Evolutionary conservation across 2,329 filamentous ascomycete species (phyloP).

Genomic region (Stemphylium vesicarium): DNA sequence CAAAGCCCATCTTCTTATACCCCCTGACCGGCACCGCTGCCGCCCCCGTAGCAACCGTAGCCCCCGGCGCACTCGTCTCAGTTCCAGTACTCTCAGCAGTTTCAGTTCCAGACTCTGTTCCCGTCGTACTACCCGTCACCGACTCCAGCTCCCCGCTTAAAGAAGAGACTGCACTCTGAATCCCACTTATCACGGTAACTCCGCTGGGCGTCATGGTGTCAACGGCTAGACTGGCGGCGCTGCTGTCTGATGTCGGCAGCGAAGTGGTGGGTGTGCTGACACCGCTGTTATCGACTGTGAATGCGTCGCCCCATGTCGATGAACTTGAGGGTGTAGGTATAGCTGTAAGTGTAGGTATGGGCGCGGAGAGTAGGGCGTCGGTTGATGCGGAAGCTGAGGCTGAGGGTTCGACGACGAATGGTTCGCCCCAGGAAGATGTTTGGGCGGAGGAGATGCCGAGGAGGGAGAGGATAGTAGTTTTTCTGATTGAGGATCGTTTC

Average conservation of each 20-base stretch:
- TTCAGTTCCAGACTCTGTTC: background rate
- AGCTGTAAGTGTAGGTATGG: background rate
- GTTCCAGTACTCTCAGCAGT: background rate
- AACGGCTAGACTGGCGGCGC: background rate
- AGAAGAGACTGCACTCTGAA: conserved; percentile 2
- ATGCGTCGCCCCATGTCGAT: conserved; percentile 13
- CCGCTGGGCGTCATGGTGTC: conserved; percentile 3
- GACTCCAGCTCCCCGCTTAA: background rate
- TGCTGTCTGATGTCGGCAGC: background rate
- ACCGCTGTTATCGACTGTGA: conserved; percentile 3
- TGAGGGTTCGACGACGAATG: conserved; percentile 24
- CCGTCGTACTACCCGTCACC: background rate
- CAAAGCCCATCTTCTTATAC: conserved; percentile 21
- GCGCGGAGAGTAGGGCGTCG: conserved; percentile 5
- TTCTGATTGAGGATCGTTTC: conserved; percentile 13
- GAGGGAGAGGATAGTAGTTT: conserved; percentile 20
- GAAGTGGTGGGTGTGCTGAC: background rate
- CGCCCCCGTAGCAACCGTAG: background rate
- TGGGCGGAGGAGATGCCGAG: conserved; percentile 16
- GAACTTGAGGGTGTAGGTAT: background rate
- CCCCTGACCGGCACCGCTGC: background rate
- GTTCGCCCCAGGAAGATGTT: conserved; percentile 21
- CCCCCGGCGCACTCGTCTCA: conserved; percentile 1
- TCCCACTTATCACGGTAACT: conserved; percentile 3
- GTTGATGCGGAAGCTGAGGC: conserved; percentile 12